Conservation (phyloP, 2,329 filamentous ascomycete genomes). For the Juglanconis oblonga region DNA sequence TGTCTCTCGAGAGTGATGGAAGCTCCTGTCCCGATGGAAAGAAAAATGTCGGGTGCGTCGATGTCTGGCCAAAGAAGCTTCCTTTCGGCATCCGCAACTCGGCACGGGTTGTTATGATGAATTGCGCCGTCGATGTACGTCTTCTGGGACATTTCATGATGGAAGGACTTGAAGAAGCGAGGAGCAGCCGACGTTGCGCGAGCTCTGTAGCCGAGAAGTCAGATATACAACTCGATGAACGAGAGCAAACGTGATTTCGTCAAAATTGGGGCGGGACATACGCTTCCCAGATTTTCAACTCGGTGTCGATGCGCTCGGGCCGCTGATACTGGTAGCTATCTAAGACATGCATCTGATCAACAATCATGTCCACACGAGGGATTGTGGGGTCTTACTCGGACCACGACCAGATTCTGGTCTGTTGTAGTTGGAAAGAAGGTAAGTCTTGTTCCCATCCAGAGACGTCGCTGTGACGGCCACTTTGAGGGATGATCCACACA, state of each 20-base stretch:
- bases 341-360: neutral
- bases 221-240: slow-evolving; percentile 1
- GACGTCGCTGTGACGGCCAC: neutral
- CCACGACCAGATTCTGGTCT: neutral
- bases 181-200: slow-evolving; percentile 49
- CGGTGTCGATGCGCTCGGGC: neutral
- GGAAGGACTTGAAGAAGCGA: slow-evolving; percentile 48
- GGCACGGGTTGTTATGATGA: slow-evolving; percentile 48
- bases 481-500: neutral
- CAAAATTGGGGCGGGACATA: neutral
- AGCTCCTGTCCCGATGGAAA: neutral
- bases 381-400: neutral
- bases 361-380: neutral
- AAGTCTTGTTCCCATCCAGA: neutral
- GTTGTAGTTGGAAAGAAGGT: neutral
- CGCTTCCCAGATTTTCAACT: neutral
- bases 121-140: slow-evolving; percentile 49
- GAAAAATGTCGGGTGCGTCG: neutral
- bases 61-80: neutral
- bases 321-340: neutral
- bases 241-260: no score
- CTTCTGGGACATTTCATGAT: slow-evolving; percentile 42
- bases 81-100: slow-evolving; percentile 39
- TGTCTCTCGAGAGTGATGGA: neutral
- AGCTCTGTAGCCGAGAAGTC: slow-evolving; percentile 26